phyloP scores from a whole-genome alignment of 2,329 filamentous ascomycete species.

The Ophiostoma australiae region DNA sequence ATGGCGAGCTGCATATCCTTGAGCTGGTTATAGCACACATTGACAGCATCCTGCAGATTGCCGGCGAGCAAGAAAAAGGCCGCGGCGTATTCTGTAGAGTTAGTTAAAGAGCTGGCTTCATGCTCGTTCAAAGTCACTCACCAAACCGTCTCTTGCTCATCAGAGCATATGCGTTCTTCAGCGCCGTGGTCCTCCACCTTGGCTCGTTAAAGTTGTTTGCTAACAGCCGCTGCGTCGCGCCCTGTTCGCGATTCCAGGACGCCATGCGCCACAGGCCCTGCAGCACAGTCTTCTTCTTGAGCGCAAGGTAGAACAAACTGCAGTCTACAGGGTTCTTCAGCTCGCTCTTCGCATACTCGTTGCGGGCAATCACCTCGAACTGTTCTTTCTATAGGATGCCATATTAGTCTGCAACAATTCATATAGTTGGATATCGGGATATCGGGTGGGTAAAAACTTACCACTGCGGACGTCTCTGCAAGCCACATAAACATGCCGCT shows the following conservation, averaged over 20 bases:
- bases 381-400: slow-evolving; percentile 55
- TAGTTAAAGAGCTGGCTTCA: neutral
- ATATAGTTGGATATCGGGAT: slow-evolving; percentile 6
- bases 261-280: slow-evolving; percentile 95
- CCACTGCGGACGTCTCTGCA: slow-evolving; percentile 67
- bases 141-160: slow-evolving; percentile 85
- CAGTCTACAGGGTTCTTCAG: slow-evolving; percentile 88
- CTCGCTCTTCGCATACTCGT: slow-evolving; percentile 85
- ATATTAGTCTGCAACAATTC: neutral
- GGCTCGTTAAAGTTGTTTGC: slow-evolving; percentile 86
- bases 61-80: slow-evolving; percentile 93
- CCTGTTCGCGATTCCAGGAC: slow-evolving; percentile 80
- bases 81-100: slow-evolving; percentile 71
- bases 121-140: slow-evolving; percentile 33
- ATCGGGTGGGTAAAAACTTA: slow-evolving; percentile 41
- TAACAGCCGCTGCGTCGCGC: slow-evolving; percentile 70
- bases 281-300: slow-evolving; percentile 84
- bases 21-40: slow-evolving; percentile 79
- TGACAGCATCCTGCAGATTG: slow-evolving; percentile 76
- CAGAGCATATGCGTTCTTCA: slow-evolving; percentile 95
- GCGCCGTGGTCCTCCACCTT: slow-evolving; percentile 80
- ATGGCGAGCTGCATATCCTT: slow-evolving; percentile 87
- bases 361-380: slow-evolving; percentile 85
- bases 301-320: slow-evolving; percentile 82
- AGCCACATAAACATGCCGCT: slow-evolving; percentile 96